A percentile compares a stretch with the other conserved stretches of the same genome.
These are phyloP conservation scores for Bruguiera parviflora DNA, from an alignment of 345 rosid genomes.

Conservation along the genomic window DNA sequence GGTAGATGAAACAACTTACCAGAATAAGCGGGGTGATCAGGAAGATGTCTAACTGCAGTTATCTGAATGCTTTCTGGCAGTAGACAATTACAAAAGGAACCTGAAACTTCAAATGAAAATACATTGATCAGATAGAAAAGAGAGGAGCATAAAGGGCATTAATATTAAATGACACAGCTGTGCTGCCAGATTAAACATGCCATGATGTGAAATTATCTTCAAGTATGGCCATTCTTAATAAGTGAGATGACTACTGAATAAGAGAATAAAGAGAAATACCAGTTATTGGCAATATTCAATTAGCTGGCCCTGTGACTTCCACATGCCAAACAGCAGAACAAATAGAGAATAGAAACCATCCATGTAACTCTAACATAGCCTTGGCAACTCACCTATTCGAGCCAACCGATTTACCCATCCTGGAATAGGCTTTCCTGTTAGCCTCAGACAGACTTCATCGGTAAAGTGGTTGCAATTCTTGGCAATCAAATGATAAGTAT, in stretches of 20 bases:
- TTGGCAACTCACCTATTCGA: conserved; percentile 55
- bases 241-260: neutral
- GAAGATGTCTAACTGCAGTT: conserved; percentile 69
- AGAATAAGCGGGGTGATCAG: conserved; percentile 63
- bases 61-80: conserved; percentile 86
- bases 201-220: neutral
- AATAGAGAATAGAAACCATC: neutral
- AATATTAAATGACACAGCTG: neutral
- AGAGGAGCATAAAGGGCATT: conserved; percentile 4
- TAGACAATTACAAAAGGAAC: conserved; percentile 89
- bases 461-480: conserved; percentile 98
- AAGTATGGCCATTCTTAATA: neutral
- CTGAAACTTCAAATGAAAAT: conserved; percentile 48
- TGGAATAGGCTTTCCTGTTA: conserved; percentile 84
- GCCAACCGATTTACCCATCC: conserved; percentile 97
- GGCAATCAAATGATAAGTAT: conserved; percentile 88
- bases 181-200: neutral
- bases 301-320: neutral
- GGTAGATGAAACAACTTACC: conserved; percentile 41
- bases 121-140: conserved; percentile 15
- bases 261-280: neutral
- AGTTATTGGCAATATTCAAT: neutral
- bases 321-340: neutral
- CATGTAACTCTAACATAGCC: conserved; percentile 1
- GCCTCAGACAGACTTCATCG: conserved; percentile 60